These are phyloP conservation scores for Colletotrichum lentis DNA, from an alignment of 2,329 filamentous ascomycete species.

Conservation along the genomic window DNA sequence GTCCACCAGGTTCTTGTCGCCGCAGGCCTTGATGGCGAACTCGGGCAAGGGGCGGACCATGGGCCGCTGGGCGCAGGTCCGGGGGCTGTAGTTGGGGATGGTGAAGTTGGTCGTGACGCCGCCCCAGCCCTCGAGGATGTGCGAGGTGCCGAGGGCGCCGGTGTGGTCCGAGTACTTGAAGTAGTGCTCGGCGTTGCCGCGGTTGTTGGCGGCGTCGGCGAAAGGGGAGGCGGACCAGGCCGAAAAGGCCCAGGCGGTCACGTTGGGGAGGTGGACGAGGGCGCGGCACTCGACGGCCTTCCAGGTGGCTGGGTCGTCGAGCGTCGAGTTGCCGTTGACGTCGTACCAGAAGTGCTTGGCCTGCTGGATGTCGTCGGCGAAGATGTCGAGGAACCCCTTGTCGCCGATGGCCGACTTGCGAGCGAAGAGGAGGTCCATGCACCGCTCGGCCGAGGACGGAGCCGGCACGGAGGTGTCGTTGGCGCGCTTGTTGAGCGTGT, in stretches of 20 bases:
- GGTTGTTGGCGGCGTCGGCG: constrained; percentile 43
- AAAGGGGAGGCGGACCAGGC: constrained; percentile 41
- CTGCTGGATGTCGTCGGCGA: constrained; percentile 40
- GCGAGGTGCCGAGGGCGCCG: constrained; percentile 35
- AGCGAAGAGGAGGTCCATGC: constrained; percentile 29
- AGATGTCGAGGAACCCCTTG: constrained; percentile 40
- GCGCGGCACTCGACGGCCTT: constrained; percentile 40
- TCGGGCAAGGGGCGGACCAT: constrained; percentile 44
- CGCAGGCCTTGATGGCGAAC: constrained; percentile 42
- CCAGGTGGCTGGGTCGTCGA: constrained; percentile 38
- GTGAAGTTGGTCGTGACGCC: constrained; percentile 49
- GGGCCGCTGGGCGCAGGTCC: constrained; percentile 43
- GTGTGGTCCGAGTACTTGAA: constrained; percentile 40
- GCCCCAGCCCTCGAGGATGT: constrained; percentile 44
- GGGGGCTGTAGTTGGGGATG: constrained; percentile 45
- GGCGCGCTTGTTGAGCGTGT: constrained; percentile 8
- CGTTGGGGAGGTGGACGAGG: constrained; percentile 42
- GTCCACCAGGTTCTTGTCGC: constrained; percentile 40
- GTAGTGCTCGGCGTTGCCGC: constrained; percentile 45
- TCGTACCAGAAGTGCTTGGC: constrained; percentile 42
- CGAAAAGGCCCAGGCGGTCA: constrained; percentile 41
- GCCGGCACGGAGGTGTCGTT: background rate
- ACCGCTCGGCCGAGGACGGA: background rate
- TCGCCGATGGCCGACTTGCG: constrained; percentile 42
- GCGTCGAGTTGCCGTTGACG: constrained; percentile 35